Evolutionary conservation across 805 yeast species (phyloP), one percentile per base, ranked within the genome.

Genomic region (Nakazawaea ishiwadae): DNA sequence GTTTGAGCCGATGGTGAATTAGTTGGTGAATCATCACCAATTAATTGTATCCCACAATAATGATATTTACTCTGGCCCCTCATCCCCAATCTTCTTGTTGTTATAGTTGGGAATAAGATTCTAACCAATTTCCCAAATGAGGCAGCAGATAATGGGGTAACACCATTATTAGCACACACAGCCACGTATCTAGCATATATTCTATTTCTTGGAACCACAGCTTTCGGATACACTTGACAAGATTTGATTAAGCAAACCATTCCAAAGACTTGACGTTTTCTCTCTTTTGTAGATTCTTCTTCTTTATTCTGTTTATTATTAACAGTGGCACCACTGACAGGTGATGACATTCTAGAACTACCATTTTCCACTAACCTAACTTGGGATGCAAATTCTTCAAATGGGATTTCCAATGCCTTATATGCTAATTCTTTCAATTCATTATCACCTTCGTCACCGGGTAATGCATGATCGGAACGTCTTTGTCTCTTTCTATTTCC

Each of bases 51-150:
- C 3, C 95, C 95, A 59, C 91, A 84, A 54, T 86, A 88, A 57
- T 87, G 95, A 59, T 89, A 89, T 55, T 83, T 83, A 16, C 91
- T 79, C 53, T 81, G 84, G 2, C 90, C 90, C 37, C 95, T 69
- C 58, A 81, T 77, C 2, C 96, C 96, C 40, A 88, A 65, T 40
- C 96, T 70, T 48, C 95, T 72, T 0, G 93, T 84, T 23, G 79
- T 77, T 46, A 86, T 65, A 41, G 68, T 66, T 0, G 95, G 93
- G 51, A 73, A 83, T 4, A 77, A 60, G 4, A 80, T 65, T 44
- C 81, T 68, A 15, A 85, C 86, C 32, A 83, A 63, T 52, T 82
- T 84, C 4, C 95, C 96, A 53, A 87, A 75, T 2, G 85, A 77
- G 1, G 95, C 91, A 21, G 87, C 89, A 28, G 82, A 75, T 42